phyloP scores from a whole-genome alignment of 225 moss, liverwort and hornwort species.

The Pseudoscleropodium purum region DNA sequence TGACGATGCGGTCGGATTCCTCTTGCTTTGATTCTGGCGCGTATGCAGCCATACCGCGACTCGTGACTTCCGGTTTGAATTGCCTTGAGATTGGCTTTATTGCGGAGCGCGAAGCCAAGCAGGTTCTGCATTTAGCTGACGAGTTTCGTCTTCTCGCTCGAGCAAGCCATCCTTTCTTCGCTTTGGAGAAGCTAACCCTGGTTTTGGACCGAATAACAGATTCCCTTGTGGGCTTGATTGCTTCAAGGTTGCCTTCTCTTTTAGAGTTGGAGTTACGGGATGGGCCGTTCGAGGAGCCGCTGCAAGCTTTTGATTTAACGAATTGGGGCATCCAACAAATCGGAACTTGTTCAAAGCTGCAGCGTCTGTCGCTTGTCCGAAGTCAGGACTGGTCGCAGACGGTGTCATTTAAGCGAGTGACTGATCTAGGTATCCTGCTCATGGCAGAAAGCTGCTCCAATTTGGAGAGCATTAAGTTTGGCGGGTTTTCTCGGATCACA shows the following conservation, averaged over 20 bases:
- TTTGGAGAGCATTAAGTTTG: slow-evolving; percentile 72
- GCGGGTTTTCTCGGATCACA: slow-evolving; percentile 85
- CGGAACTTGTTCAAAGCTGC: slow-evolving; percentile 49
- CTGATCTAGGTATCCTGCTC: slow-evolving; percentile 76
- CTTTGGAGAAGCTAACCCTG: slow-evolving; percentile 55
- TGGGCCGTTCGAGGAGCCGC: slow-evolving; percentile 85
- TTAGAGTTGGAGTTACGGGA: slow-evolving; percentile 73
- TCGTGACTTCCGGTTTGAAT: slow-evolving; percentile 53
- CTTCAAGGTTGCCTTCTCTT: slow-evolving; percentile 54
- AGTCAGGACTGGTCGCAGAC: slow-evolving; percentile 67
- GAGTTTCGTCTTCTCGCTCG: slow-evolving; percentile 11
- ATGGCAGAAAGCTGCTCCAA: slow-evolving; percentile 69
- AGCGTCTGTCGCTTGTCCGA: slow-evolving; percentile 73
- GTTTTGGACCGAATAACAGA: slow-evolving; percentile 85
- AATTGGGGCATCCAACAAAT: slow-evolving; percentile 78
- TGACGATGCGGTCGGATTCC: slow-evolving; percentile 65
- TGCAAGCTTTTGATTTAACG: slow-evolving; percentile 74
- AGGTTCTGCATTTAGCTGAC: slow-evolving; percentile 37
- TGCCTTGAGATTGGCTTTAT: slow-evolving; percentile 73
- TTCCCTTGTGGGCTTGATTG: slow-evolving; percentile 49
- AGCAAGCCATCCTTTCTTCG: slow-evolving; percentile 23
- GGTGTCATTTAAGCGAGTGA: slow-evolving; percentile 86
- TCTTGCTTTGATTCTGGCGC: slow-evolving; percentile 78
- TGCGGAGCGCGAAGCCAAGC: slow-evolving; percentile 85
- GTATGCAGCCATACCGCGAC: slow-evolving; percentile 69